Base-by-base conservation (phyloP, 2,329 filamentous ascomycete species). In the Neonectria sp. region DNA sequence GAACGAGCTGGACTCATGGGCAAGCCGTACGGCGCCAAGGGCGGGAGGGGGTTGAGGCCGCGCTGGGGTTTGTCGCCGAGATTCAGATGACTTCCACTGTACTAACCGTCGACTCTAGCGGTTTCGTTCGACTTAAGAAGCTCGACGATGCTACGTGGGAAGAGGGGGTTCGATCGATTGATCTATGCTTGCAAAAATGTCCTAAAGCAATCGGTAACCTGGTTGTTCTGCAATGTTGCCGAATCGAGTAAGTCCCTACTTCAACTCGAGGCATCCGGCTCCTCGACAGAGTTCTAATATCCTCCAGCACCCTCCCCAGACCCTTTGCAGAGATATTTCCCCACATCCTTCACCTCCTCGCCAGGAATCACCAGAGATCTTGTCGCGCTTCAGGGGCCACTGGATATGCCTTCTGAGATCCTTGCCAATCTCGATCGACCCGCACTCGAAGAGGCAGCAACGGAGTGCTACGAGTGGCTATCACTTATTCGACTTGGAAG, bases 1-100 rank as follows among this genome's bases (percentile, higher is more conserved):
- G 95, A 98, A 79, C 88, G 91, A 55, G 91, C 92, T 53, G 96
- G 96, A 0, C 84, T 99, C 0, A 88, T 91, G 1, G 95, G 95
- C 1, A 91, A 90, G 70, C 87, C 92, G 21, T 83, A 89, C 63
- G 88, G 88, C 2, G 80, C 82, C 49, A 91, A 90, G 71, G 89
- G 89, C 7, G 85, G 84, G 66, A 83, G 89, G 24, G 86, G 86
- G 1, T 76, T 88, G 53, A 94, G 92, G 76, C 88, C 90, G 60
- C 86, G 93, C 80, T 98, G 93, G 87, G 79, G 94, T 96, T 86
- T 59, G 86, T 78, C 40, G 4, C 6, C 12, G 35, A n/a, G 12
- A 1, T 21, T 31, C 51, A 40, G 53, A 48, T 15, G 59, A 31
- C 45, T 13, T 7, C 21, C 21, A 37, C 3, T 25, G 31, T 45